Base-by-base conservation (phyloP, 2,329 filamentous ascomycete species). In the Magnaporthiopsis poae region DNA sequence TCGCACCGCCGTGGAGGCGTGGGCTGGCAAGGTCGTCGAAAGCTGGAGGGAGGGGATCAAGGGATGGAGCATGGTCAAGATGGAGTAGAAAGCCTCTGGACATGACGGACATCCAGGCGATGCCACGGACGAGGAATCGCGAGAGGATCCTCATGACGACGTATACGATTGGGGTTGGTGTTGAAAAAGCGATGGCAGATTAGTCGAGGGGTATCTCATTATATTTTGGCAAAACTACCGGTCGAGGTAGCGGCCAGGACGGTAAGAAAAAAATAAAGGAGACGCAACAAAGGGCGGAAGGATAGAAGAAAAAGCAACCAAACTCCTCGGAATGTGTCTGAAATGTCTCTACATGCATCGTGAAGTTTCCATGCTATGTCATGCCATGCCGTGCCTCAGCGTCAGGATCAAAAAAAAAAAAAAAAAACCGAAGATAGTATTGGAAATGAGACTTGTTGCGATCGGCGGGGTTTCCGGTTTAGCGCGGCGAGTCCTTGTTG, bases 1-100 rank as follows among this genome's bases (percentile, higher is more conserved):
- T 0, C 66, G 68, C 46, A 69, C 65, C 1, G 71, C 66, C 3
- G 73, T 74, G 13, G 76, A 78, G 68, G 71, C 74, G 60, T 80
- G 77, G 77, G 73, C 73, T 8, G 73, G 72, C 1, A 67, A 67
- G 29, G 70, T 79, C n/a, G 69, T 77, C 29, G 73, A 77, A 35
- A 77, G 74, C 63, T 80, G 78, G 78, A 70, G 74, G 63, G 75
- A 79, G 61, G 73, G 74, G 5, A 72, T 78, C 2, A 75, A 74
- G 67, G 77, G 78, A 46, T 78, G 77, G 75, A 69, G 69, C 21
- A 70, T 71, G 63, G 74, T 78, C 3, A 75, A 73, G 69, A 73
- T 75, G 69, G 77, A 78, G 67, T 70, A 67, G 60, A 29, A 18
- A 60, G 15, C 39, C 8, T 4, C 31, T 18, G 39, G 18, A 18